These are phyloP conservation scores for Syncephalastrum racemosum DNA, from an alignment of 371 early-diverging fungal genomes.

Conservation along the genomic window DNA sequence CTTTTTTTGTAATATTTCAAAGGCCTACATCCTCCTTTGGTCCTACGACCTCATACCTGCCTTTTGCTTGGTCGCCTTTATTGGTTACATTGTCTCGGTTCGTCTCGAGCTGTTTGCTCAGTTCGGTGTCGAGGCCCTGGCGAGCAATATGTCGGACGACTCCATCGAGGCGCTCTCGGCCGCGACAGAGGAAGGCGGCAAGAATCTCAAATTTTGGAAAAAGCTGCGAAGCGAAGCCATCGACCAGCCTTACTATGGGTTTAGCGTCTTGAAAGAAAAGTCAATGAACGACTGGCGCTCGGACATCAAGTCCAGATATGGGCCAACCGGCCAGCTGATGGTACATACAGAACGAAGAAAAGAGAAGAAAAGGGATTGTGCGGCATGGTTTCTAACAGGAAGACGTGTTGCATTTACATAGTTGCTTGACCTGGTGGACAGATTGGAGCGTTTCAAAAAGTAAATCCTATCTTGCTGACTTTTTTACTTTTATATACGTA, in stretches of 20 bases:
- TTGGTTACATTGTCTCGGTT: conserved; percentile 15
- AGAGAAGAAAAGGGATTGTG: not conserved
- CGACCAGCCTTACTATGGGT: conserved; percentile 15
- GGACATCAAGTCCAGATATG: conserved; percentile 32
- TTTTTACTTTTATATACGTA: not conserved
- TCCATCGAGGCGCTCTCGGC: not conserved
- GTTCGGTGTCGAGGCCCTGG: conserved; percentile 29
- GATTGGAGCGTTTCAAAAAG: conserved; percentile 42
- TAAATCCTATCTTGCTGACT: conserved; percentile 9
- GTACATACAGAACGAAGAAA: conserved; percentile 19
- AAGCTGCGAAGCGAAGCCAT: conserved; percentile 20
- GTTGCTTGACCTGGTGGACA: conserved; percentile 35
- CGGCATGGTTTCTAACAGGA: not conserved
- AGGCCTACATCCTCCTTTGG: conserved; percentile 35
- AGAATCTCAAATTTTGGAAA: conserved; percentile 13
- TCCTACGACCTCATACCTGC: conserved; percentile 25
- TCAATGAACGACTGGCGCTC: conserved; percentile 32
- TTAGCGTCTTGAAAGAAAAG: conserved; percentile 24
- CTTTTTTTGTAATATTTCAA: not conserved
- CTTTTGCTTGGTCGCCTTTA: conserved; percentile 18
- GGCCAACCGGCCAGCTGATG: conserved; percentile 32
- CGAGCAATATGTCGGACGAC: conserved; percentile 9
- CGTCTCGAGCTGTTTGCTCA: conserved; percentile 30
- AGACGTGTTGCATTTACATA: conserved; percentile 4
- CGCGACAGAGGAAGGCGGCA: conserved; percentile 5